Conservation (phyloP, 345 rosid genomes). For the Psidium guajava region DNA sequence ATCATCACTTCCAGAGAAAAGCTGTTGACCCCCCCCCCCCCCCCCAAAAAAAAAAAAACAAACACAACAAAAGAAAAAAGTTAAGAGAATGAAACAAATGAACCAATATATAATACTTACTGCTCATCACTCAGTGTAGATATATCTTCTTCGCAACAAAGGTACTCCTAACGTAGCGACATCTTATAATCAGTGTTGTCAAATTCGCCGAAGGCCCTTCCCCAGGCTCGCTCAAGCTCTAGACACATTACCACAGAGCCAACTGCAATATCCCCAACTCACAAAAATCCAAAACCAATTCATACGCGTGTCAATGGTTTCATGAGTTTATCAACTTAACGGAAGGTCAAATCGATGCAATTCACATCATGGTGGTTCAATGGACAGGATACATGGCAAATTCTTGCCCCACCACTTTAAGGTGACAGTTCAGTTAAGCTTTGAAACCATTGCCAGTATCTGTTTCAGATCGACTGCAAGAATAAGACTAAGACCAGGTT, state of each 20-base stretch:
- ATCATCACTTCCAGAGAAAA: constrained; percentile 88
- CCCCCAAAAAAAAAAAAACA: too few species aligned
- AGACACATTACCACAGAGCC: neutral
- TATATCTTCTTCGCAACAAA: neutral
- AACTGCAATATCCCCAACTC: neutral
- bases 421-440: neutral
- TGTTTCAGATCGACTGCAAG: neutral
- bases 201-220: neutral
- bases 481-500: neutral
- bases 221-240: neutral
- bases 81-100: neutral
- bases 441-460: neutral
- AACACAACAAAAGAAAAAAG: neutral
- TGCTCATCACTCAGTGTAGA: neutral
- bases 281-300: neutral
- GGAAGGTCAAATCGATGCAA: neutral
- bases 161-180: neutral
- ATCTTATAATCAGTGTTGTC: neutral
- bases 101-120: neutral
- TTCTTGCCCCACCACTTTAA: neutral
- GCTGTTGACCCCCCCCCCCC: constrained; percentile 21
- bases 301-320: neutral
- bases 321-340: neutral
- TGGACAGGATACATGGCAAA: neutral
- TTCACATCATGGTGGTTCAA: neutral